Conservation (phyloP, 345 rosid species). For the Excoecaria agallocha region DNA sequence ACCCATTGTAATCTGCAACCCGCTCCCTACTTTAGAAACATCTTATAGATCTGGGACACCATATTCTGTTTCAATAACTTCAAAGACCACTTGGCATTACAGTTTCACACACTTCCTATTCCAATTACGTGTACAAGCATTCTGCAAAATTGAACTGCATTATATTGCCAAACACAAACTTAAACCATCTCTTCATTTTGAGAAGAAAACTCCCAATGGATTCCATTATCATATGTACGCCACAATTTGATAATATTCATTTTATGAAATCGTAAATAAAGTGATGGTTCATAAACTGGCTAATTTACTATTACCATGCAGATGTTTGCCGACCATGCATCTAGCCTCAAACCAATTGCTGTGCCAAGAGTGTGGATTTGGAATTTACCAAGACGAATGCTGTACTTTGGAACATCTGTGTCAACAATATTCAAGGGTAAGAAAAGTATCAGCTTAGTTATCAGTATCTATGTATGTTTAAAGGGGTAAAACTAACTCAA, state of each 20-base stretch:
- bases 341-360: conserved; percentile 29
- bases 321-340: conserved; percentile 38
- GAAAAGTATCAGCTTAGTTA: not conserved
- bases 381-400: conserved; percentile 25
- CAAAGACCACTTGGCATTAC: too few species aligned
- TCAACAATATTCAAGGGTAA: conserved; percentile 35
- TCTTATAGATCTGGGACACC: too few species aligned
- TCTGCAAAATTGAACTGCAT: too few species aligned
- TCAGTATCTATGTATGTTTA: not conserved
- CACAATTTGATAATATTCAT: not conserved
- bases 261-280: not conserved
- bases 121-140: too few species aligned
- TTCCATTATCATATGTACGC: not conserved
- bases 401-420: conserved; percentile 29
- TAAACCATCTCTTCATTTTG: too few species aligned
- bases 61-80: too few species aligned
- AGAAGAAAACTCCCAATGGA: too few species aligned
- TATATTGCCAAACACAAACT: too few species aligned
- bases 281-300: not conserved
- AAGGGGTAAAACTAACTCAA: not conserved
- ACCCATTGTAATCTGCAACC: not conserved
- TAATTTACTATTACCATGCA: conserved; percentile 10
- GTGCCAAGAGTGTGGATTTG: conserved; percentile 30
- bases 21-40: too few species aligned
- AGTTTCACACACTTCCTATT: too few species aligned